These are phyloP conservation scores for Brassica juncea DNA, from an alignment of 345 rosid genomes.

Conservation along the genomic window DNA sequence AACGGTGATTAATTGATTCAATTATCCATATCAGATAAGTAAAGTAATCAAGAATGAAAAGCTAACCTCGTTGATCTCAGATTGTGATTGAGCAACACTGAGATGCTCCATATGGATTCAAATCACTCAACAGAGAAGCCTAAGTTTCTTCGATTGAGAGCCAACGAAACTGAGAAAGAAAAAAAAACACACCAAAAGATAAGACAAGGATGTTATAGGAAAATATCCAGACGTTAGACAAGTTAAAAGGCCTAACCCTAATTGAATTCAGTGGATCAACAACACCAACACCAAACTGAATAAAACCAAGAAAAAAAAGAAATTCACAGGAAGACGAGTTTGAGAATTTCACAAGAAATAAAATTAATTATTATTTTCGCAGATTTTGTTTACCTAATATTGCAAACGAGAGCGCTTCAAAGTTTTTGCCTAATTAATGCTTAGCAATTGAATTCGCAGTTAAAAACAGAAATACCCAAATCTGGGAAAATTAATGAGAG, in stretches of 20 bases:
- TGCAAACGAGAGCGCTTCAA: background rate
- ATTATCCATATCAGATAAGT: constrained; percentile 7
- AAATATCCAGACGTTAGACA: background rate
- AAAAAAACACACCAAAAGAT: background rate
- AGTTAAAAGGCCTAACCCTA: constrained; percentile 5
- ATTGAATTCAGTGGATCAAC: constrained; percentile 1
- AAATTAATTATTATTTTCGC: background rate
- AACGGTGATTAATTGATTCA: background rate
- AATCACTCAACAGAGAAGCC: constrained; percentile 25
- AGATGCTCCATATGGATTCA: constrained; percentile 20
- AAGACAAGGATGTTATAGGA: background rate
- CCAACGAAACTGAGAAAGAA: constrained; percentile 25
- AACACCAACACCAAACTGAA: background rate
- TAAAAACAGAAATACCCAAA: constrained; percentile 37
- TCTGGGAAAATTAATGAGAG: constrained; percentile 33
- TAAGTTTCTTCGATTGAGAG: constrained; percentile 18
- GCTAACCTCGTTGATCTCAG: constrained; percentile 64
- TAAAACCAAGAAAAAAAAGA: background rate
- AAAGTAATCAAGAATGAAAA: constrained; percentile 16
- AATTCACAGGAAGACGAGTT: background rate
- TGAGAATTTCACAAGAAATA: background rate
- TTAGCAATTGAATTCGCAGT: constrained; percentile 37
- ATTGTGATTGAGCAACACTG: constrained; percentile 31
- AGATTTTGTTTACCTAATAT: constrained; percentile 14
- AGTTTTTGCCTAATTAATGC: constrained; percentile 7